Base-by-base conservation (phyloP, 768 basidiomycete species). In the Boletus sp. region DNA sequence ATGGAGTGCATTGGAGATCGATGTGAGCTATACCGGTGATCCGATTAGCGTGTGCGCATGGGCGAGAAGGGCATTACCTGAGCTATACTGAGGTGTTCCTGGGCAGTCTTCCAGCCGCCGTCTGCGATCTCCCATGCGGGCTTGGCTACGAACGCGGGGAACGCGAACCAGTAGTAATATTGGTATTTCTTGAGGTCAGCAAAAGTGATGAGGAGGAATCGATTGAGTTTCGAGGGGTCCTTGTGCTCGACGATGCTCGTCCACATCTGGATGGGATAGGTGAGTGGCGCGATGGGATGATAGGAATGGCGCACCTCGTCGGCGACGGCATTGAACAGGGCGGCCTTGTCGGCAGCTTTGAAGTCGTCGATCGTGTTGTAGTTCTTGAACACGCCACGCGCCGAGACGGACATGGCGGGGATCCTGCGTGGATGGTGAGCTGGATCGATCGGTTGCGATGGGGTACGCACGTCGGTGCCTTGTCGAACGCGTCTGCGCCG, bases 101-200 rank as follows among this genome's bases (percentile, higher is more conserved):
- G 70, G 4, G 83, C 87, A 32, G 61, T 52, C 48, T 68, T 74
- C 84, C 89, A 90, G 0, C 86, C 89, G 11, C 73, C 67, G 7
- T 78, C 81, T 35, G 77, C 75, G 62, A 91, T 86, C 76, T 92
- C 87, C 95, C 95, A 98, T 6, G 89, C 84, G 7, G 97, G 94
- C 63, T 92, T 93, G 20, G 90, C 78, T 0, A 88, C 87, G 61
- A 98, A 87, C 0, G 95, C 93, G 2, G 97, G 96, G 71, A 98
- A 97, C 0, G 91, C 90, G 67, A 98, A 98, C 97, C 96, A 99
- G 74, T 98, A 98, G 67, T 88, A 94, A 70, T 94, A 98, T 63
- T 88, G 89, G 78, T 97, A 98, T 72, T 95, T 98, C 80, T 98
- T 99, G 64, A 99, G 85, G 73, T 99, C 97, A 1, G 97, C 92